Evolutionary conservation across 2,329 filamentous ascomycete species (phyloP), one percentile per base, ranked within the genome.

Genomic region (Sporothrix brasiliensis): DNA sequence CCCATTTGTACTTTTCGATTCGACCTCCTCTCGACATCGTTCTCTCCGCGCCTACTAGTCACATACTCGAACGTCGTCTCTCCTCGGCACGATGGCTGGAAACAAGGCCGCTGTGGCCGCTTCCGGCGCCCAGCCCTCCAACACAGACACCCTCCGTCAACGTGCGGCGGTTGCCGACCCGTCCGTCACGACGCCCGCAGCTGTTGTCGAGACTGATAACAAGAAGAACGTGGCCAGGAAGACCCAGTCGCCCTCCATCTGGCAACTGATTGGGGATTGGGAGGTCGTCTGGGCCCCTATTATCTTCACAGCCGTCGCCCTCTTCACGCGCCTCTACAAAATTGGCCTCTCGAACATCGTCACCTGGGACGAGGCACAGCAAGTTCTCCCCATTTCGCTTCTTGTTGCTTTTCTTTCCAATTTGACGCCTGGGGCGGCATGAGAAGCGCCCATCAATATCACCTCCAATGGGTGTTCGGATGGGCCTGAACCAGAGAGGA

Each of bases 261-360:
- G 92, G 75, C 79, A 89, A 70, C 83, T 86, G 75, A 85, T 93
- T 74, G 83, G 85, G 76, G 82, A 89, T 80, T 87, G 88, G 86
- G 85, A 91, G 78, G 83, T 85, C 78, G 77, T 89, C 77, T 83
- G 89, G 77, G 85, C 86, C 73, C 86, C 88, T 69, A 77, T 90
- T 76, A 77, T 90, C 77, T 87, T 90, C 80, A 87, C 87, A 71
- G 77, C 83, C 74, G 79, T 89, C 69, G 87, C 89, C 70, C 83
- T 90, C 80, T 89, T 90, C 79, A 91, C 89, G 52, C 84, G 89
- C 74, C 79, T 91, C 73, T 91, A 86, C 81, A 91, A 89, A 82
- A 91, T 91, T 77, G 89, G 89, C 70, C 80, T 90, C 69, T 89
- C 87, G 74, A 81, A 87, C 75, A 89, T 90, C 75, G 88, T 90